Conservation (phyloP, 1,139 yeast species). For the Lodderomyces oxycetoniae region DNA sequence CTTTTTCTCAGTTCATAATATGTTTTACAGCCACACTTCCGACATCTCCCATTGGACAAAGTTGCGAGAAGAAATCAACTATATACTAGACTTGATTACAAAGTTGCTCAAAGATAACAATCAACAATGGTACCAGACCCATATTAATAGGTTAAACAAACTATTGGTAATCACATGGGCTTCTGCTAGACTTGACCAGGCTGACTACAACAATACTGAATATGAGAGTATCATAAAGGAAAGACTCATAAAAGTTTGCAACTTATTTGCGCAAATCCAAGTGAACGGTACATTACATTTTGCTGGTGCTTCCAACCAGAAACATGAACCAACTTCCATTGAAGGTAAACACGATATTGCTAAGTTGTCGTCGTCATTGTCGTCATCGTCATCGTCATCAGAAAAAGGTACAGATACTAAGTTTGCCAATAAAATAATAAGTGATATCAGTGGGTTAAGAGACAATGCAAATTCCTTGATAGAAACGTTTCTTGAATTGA, state of each 20-base stretch:
- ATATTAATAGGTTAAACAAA: slow-evolving; percentile 48
- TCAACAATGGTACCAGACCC: slow-evolving; percentile 47
- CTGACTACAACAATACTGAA: slow-evolving; percentile 43
- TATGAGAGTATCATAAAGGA: slow-evolving; percentile 43
- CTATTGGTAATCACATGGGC: slow-evolving; percentile 45
- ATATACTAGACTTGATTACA: slow-evolving; percentile 42
- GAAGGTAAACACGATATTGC: background rate
- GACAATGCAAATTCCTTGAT: slow-evolving; percentile 27
- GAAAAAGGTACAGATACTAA: background rate
- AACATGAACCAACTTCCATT: background rate
- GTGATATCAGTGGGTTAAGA: slow-evolving; percentile 32
- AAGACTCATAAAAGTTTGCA: slow-evolving; percentile 47
- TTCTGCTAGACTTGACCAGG: slow-evolving; percentile 49
- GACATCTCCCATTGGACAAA: slow-evolving; percentile 61
- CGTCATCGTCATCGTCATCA: background rate
- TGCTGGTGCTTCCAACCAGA: slow-evolving; percentile 23
- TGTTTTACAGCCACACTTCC: slow-evolving; percentile 53
- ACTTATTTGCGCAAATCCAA: slow-evolving; percentile 54
- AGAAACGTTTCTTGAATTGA: slow-evolving; percentile 27
- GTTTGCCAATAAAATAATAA: background rate
- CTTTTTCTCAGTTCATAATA: slow-evolving; percentile 34
- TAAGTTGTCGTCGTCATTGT: background rate
- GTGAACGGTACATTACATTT: slow-evolving; percentile 55
- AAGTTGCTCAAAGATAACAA: slow-evolving; percentile 48
- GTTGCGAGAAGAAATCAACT: slow-evolving; percentile 41